Evolutionary conservation across 352 stramenopile genomes (phyloP), one percentile per base, ranked within the genome.

Genomic region (Globisporangium spiculum): DNA sequence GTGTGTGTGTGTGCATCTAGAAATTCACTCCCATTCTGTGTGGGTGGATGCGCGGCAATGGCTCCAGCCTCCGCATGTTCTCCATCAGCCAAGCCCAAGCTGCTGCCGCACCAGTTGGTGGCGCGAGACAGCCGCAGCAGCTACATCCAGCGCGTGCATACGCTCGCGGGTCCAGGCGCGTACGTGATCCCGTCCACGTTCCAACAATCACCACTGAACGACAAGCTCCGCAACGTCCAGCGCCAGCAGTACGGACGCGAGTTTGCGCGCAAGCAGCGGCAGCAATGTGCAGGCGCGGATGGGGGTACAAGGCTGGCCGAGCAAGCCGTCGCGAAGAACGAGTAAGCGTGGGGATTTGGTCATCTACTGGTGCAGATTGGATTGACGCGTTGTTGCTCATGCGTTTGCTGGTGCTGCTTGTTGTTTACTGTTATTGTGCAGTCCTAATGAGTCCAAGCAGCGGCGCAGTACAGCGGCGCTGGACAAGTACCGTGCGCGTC

Each of bases 111-210:
- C 52, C 71, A 77, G 53, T 55, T 80, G 26, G 71, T 77, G 24
- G 22, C 71, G 14, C 66, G 65, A 36, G 74, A 73, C 61, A 65
- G 10, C 16, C 65, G 74, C 1, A 80, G 74, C 38, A 85, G 73
- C 67, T 91, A 89, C 76, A 75, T 91, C 73, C 71, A 81, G 66
- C 78, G 76, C 9, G 72, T 80, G 52, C 61, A 88, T 14, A 79
- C 74, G 6, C 64, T 83, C 14, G 76, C 66, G 9, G 83, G 83
- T 0, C 83, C 83, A 1, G 81, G 83, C 14, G 74, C 79, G 30
- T 90, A 91, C 61, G 71, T 61, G 41, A 89, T 91, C 56, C 81
- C 81, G 16, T 91, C 83, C 24, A 80, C 73, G 16, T 91, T 91
- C 67, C 63, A 69, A 30, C 69, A 63, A 14, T 55, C 53, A 16